Conservation (phyloP, 768 basidiomycete species). For the Suillus sp. region DNA sequence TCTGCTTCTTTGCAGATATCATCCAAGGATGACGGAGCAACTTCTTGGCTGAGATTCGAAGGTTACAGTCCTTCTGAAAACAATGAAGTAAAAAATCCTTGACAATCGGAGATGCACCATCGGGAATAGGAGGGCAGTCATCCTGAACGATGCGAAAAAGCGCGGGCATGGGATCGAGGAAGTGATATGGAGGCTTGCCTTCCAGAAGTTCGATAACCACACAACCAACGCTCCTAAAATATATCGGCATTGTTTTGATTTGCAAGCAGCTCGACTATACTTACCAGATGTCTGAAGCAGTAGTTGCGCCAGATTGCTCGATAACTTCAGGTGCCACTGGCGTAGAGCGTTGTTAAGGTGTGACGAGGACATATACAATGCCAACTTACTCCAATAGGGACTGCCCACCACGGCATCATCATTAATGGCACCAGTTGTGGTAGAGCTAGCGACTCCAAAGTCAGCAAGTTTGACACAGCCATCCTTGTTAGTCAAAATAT, state of each 20-base stretch:
- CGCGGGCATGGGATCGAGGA: constrained; percentile 96
- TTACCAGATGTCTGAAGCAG: constrained; percentile 94
- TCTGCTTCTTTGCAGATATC: constrained; percentile 78
- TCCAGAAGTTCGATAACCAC: constrained; percentile 93
- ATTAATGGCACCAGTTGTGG: constrained; percentile 69
- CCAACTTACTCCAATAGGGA: constrained; percentile 92
- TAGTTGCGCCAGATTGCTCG: constrained; percentile 95
- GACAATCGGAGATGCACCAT: constrained; percentile 91
- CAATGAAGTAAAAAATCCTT: constrained; percentile 97
- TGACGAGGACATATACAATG: constrained; percentile 8
- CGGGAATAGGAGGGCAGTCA: constrained; percentile 95
- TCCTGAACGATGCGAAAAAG: constrained; percentile 98
- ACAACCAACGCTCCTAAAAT: constrained; percentile 80
- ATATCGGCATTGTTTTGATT: constrained; percentile 8
- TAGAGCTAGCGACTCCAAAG: constrained; percentile 91
- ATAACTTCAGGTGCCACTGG: constrained; percentile 98
- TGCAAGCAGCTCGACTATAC: constrained; percentile 19
- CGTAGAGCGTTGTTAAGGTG: constrained; percentile 14
- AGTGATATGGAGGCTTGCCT: constrained; percentile 94
- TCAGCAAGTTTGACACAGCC: constrained; percentile 98
- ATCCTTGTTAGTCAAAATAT: constrained; percentile 98
- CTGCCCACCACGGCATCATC: constrained; percentile 96
- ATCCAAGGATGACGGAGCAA: constrained; percentile 96
- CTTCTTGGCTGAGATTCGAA: constrained; percentile 93
- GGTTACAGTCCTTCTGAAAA: constrained; percentile 96